Base-by-base conservation (phyloP, 164 flowering plant genomes). In the Vitis cinerea region DNA sequence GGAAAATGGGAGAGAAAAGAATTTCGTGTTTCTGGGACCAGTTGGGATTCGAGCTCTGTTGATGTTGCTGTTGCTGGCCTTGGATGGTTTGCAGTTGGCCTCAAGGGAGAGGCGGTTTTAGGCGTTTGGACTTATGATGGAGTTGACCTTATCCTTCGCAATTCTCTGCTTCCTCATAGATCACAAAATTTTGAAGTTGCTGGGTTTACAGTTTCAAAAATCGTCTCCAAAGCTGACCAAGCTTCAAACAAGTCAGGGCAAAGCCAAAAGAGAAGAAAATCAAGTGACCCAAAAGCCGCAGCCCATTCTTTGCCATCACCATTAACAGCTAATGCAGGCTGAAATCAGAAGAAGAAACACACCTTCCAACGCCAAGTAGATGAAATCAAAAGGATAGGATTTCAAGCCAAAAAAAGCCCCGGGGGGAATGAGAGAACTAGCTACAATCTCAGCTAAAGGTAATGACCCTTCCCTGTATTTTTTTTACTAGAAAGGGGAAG, bases 91-190 rank as follows among this genome's bases (percentile, higher is more conserved):
- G 87, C 92, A 37, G 67, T 95, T 73, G 94, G 96, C 61, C 87
- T 95, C 13, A 93, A 88, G 78, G 99, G 99, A 60, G 93, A 93
- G 69, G 99, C 94, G 17, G 57, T 52, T 7, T 70, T 95, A 47
- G 86, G 93, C 59, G 93, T 86, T 69, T 93, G 99, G 99, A 88
- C 94, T 0, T 95, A 95, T 48, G 98, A 93, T 50, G 97, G 97
- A 58, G 80, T 95, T 15, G 93, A 90, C 51, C 81, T 93, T 49
- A 72, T 84, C 56, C 64, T 86, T 56, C 89, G 98, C 11, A 83
- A 80, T 75, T 66, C 97, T 49, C 70, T 95, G 74, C 79, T 95
- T 67, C 97, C 92, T 67, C 59, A 79, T 48, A 81, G 88, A 73
- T 80, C 96, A 13, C 64, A 76, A 9, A 30, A 67, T 52, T 92